Base-by-base conservation (phyloP, 1,139 yeast genomes). In the Suhomyces chickasaworum region DNA sequence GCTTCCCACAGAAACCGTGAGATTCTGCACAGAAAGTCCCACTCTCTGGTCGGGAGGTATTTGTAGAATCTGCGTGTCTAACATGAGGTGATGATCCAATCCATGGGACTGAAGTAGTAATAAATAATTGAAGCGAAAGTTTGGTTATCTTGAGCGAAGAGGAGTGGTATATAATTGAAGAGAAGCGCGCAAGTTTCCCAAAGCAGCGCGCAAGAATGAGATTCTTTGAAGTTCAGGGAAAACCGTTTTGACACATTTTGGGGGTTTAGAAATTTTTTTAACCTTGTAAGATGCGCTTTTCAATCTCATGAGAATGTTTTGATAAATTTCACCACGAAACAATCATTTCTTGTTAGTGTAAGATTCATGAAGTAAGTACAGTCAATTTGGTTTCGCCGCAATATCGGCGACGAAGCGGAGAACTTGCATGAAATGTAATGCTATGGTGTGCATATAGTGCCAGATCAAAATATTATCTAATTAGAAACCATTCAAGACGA, bases 1-100 rank as follows among this genome's bases (percentile, higher is more conserved):
- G 9, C 27, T 50, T 5, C 40, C 44, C n/a, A 71, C 72, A 0
- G 62, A 41, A 1, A 72, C 73, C 2, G 68, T 56, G 46, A 73
- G 58, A 39, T 64, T 55, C 20, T 68, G 60, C 15, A 71, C 71
- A 31, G 52, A 46, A 18, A 73, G 46, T 3, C 67, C 61, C 0
- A 70, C 70, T 43, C 73, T 52, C 12, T 65, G 55, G 1, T 52
- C 49, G 5, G 55, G 56, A 6, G 45, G 47, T 3, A 50, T 45
- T n/a, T 48, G 44, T 18, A 51, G 34, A 9, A 41, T 41, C 16
- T 36, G 39, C 1, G 41, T 42, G 25, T 39, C 36, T 16, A 41
- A 15, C 44, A 44, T 40, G 13, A 4, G 32, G 16, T 13, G 10
- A 13, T 5, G 13, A 7, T 29, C 17, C 16, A 9, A 7, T 29